Conservation (phyloP, 768 basidiomycete species). For the Mycena haematopus region DNA sequence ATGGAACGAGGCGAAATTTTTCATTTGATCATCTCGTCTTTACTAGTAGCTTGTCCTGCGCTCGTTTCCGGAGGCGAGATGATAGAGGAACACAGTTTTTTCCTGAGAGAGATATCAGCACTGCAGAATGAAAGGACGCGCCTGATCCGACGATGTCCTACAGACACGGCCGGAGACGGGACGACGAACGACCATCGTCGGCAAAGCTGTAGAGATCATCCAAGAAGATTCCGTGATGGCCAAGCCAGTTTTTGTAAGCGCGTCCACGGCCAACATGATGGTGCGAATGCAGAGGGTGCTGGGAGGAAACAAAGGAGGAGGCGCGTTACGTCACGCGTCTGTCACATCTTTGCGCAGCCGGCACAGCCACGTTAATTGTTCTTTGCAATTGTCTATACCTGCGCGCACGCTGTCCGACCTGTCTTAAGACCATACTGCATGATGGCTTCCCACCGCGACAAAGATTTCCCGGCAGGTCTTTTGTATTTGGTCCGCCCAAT, state of each 20-base stretch:
- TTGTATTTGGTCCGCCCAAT: slow-evolving; percentile 15
- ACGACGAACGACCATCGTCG: slow-evolving; percentile 12
- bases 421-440: not conserved
- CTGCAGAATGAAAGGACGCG: not conserved
- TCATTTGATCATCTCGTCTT: slow-evolving; percentile 37
- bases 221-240: slow-evolving; percentile 9
- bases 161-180: slow-evolving; percentile 16
- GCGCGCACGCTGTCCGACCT: not conserved
- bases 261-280: slow-evolving; percentile 17
- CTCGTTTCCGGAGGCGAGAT: slow-evolving; percentile 37
- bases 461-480: slow-evolving; percentile 3
- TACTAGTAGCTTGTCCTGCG: slow-evolving; percentile 32
- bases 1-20: slow-evolving; percentile 43
- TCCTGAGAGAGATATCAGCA: slow-evolving; percentile 28
- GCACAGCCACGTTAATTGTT: slow-evolving; percentile 9
- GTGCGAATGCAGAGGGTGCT: not conserved
- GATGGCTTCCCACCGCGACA: not conserved
- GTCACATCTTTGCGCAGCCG: not conserved
- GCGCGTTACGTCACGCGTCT: slow-evolving; percentile 5
- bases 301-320: not conserved
- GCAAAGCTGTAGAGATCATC: slow-evolving; percentile 10
- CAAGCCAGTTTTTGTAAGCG: slow-evolving; percentile 22
- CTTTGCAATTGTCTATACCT: not conserved
- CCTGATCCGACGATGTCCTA: slow-evolving; percentile 14
- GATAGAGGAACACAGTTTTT: slow-evolving; percentile 31